Conservation (phyloP, 805 yeast species). For the Sugiyamaella chiloensis region DNA sequence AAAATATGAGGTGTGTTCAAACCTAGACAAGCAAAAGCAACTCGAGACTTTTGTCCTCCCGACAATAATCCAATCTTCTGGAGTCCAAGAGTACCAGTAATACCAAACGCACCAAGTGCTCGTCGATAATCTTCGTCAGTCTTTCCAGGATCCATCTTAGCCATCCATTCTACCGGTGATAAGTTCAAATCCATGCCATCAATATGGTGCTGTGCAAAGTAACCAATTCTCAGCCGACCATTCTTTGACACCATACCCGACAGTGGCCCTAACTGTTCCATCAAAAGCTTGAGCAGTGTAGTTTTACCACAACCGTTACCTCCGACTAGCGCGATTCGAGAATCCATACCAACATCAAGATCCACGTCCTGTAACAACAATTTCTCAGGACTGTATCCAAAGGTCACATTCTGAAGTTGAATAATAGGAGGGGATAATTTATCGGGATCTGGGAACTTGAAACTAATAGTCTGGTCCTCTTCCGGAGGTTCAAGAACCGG, state of each 20-base stretch:
- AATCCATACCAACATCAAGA: slow-evolving; percentile 86
- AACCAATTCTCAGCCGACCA: slow-evolving; percentile 86
- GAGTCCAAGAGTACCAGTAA: slow-evolving; percentile 88
- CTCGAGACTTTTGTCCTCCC: slow-evolving; percentile 98
- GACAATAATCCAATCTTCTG: slow-evolving; percentile 87
- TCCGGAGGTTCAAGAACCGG: slow-evolving; percentile 93
- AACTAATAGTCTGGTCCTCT: slow-evolving; percentile 78
- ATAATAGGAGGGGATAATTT: slow-evolving; percentile 88
- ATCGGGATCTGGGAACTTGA: slow-evolving; percentile 95
- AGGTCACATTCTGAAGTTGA: slow-evolving; percentile 80
- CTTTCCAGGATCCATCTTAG: slow-evolving; percentile 83
- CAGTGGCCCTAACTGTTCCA: slow-evolving; percentile 72
- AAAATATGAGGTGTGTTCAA: slow-evolving; percentile 85
- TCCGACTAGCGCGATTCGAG: slow-evolving; percentile 95
- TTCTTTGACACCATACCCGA: slow-evolving; percentile 78
- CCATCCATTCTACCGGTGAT: slow-evolving; percentile 94
- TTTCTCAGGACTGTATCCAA: slow-evolving; percentile 71
- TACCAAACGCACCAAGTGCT: slow-evolving; percentile 95
- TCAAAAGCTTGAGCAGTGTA: slow-evolving; percentile 79
- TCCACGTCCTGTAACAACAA: slow-evolving; percentile 74
- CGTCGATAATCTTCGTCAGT: slow-evolving; percentile 96
- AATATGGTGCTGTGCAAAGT: slow-evolving; percentile 97
- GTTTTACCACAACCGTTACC: slow-evolving; percentile 99
- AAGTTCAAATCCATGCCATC: slow-evolving; percentile 88
- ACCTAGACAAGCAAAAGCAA: slow-evolving; percentile 95